These are phyloP conservation scores for Periglandula ipomoeae DNA, from an alignment of 2,329 filamentous ascomycete species.

Conservation along the genomic window DNA sequence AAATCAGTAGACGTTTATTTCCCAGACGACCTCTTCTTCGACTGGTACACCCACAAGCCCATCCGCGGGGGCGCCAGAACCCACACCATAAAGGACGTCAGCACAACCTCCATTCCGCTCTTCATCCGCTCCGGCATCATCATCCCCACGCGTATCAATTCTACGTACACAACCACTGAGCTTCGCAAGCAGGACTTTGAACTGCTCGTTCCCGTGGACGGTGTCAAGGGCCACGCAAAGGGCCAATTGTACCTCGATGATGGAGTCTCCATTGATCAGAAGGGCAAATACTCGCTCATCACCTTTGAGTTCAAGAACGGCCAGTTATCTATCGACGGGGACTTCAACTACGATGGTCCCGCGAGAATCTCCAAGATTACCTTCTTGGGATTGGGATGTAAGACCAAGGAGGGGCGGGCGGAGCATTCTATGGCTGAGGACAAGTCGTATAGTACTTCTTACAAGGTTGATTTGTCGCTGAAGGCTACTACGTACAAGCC, in stretches of 20 bases:
- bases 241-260: slow-evolving; percentile 73
- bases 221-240: slow-evolving; percentile 46
- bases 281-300: slow-evolving; percentile 41
- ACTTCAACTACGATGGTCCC: slow-evolving; percentile 41
- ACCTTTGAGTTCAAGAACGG: slow-evolving; percentile 49
- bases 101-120: slow-evolving; percentile 48
- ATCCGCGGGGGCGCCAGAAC: slow-evolving; percentile 31
- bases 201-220: slow-evolving; percentile 57
- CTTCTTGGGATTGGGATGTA: slow-evolving; percentile 30
- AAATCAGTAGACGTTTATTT: slow-evolving; percentile 38
- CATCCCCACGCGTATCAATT: slow-evolving; percentile 47
- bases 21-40: slow-evolving; percentile 40
- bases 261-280: slow-evolving; percentile 57
- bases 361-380: slow-evolving; percentile 39
- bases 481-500: slow-evolving; percentile 10
- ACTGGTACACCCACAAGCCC: slow-evolving; percentile 38
- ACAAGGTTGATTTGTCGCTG: slow-evolving; percentile 15
- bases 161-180: slow-evolving; percentile 54
- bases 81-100: slow-evolving; percentile 27
- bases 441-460: slow-evolving; percentile 13
- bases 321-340: slow-evolving; percentile 39
- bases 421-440: slow-evolving; percentile 5
- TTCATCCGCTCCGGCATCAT: slow-evolving; percentile 58
- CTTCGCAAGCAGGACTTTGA: slow-evolving; percentile 59
- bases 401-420: not conserved